Conservation (phyloP, 2,329 filamentous ascomycete genomes). For the Colletotrichum nymphaeae region DNA sequence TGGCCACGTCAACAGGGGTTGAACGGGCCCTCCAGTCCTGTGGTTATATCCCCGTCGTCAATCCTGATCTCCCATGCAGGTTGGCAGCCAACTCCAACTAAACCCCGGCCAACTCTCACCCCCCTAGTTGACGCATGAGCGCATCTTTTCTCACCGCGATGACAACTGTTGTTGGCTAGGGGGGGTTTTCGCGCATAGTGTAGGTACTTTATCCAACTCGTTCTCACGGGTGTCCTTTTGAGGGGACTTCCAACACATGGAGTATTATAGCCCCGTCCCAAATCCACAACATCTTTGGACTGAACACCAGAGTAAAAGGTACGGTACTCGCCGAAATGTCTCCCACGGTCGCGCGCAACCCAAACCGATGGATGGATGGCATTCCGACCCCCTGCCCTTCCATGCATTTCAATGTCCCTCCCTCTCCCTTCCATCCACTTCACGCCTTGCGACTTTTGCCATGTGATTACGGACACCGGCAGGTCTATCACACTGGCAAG, state of each 20-base stretch:
- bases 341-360: background rate
- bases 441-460: background rate
- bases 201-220: too few relatives aligned
- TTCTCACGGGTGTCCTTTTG: too few relatives aligned
- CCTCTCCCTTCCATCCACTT: background rate
- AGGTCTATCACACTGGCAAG: background rate
- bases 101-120: background rate
- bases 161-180: background rate
- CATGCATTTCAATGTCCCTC: background rate
- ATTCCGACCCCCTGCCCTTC: background rate
- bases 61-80: background rate
- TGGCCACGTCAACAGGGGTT: background rate
- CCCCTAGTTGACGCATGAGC: background rate
- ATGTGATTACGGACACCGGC: background rate
- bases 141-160: background rate
- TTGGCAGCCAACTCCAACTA: background rate
- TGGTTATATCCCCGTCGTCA: background rate
- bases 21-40: background rate
- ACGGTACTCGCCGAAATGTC: background rate
- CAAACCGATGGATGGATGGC: background rate
- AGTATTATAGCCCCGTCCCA: too few relatives aligned
- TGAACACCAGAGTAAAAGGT: too few relatives aligned
- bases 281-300: too few relatives aligned
- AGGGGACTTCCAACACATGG: too few relatives aligned
- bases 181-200: too few relatives aligned